These are phyloP conservation scores for Ambispora gerdemannii DNA, from an alignment of 192 early-diverging fungal species.

Conservation along the genomic window DNA sequence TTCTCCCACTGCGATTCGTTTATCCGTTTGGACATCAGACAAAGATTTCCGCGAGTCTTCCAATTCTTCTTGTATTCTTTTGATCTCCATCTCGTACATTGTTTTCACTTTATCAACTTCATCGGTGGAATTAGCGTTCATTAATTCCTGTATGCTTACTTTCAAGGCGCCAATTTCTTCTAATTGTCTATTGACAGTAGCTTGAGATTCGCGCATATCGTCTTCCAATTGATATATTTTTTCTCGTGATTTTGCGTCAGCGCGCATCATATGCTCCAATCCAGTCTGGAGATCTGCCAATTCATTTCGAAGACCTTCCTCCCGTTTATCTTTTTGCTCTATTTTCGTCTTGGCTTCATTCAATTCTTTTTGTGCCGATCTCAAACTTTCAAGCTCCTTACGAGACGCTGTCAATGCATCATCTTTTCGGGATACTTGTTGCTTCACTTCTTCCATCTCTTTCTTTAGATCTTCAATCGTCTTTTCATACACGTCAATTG, in stretches of 20 bases:
- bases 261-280: slow-evolving; percentile 25
- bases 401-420: neutral
- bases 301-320: slow-evolving; percentile 26
- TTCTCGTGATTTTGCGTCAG: slow-evolving; percentile 28
- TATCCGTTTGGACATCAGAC: slow-evolving; percentile 23
- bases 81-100: slow-evolving; percentile 51
- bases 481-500: slow-evolving; percentile 46
- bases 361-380: slow-evolving; percentile 30
- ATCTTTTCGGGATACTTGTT: slow-evolving; percentile 25
- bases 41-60: slow-evolving; percentile 26
- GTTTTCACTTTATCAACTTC: slow-evolving; percentile 50
- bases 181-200: slow-evolving; percentile 34
- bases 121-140: slow-evolving; percentile 44
- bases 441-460: slow-evolving; percentile 31
- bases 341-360: slow-evolving; percentile 29
- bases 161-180: slow-evolving; percentile 45
- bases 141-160: slow-evolving; percentile 47
- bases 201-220: slow-evolving; percentile 36
- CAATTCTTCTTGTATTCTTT: slow-evolving; percentile 42
- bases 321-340: slow-evolving; percentile 21
- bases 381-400: slow-evolving; percentile 11
- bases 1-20: slow-evolving; percentile 17
- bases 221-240: slow-evolving; percentile 28
- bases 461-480: slow-evolving; percentile 43
- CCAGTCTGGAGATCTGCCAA: slow-evolving; percentile 21